Percentiles rank a stretch among this genome's conserved stretches.
Conservation (phyloP, 2,329 filamentous ascomycete species). For the Neofusicoccum laricinum region DNA sequence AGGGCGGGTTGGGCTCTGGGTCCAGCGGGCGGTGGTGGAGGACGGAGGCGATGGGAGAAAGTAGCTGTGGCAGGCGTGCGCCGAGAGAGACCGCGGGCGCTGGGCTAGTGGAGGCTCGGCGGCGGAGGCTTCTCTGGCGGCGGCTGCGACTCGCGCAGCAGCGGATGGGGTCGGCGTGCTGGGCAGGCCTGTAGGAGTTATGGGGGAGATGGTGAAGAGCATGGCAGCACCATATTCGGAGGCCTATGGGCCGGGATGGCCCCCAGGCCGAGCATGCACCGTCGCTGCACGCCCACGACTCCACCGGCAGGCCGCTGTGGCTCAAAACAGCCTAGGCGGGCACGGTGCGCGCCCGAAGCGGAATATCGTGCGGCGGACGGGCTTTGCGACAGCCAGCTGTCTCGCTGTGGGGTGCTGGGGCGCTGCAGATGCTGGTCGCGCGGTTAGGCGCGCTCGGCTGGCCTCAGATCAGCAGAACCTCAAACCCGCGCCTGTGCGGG, state of each 20-base stretch:
- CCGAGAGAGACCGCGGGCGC: background rate
- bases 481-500: background rate
- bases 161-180: background rate
- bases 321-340: conserved; percentile 9
- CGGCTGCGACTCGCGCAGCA: conserved; percentile 5
- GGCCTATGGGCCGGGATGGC: conserved; percentile 14
- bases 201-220: conserved; percentile 13
- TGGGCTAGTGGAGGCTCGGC: background rate
- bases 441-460: background rate
- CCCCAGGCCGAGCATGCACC: conserved; percentile 9
- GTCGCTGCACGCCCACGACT: background rate
- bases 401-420: conserved; percentile 13
- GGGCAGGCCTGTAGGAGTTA: background rate
- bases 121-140: background rate
- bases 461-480: conserved; percentile 11
- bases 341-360: conserved; percentile 13
- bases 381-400: conserved; percentile 14
- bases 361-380: conserved; percentile 10
- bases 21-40: background rate
- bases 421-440: background rate
- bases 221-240: background rate
- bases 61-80: background rate
- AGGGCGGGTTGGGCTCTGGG: background rate
- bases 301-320: background rate
- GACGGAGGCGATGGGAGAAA: background rate